Evolutionary conservation across 495 filamentous ascomycete genomes (phyloP).

Genomic region (Hypoxylon lenormandii): DNA sequence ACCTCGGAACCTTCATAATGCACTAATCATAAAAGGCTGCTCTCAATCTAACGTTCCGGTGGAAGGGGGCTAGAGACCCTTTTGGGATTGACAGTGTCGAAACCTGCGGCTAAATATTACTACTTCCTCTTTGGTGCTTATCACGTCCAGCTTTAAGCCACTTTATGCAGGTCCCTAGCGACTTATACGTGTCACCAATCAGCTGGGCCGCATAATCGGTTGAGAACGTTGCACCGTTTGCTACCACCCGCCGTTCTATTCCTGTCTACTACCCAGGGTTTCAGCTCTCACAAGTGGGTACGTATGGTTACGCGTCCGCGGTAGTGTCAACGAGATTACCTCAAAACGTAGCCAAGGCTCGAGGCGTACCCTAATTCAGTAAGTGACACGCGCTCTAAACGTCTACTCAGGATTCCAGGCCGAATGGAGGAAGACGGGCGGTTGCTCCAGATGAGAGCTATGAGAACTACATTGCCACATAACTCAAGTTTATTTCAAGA

Average conservation of each 20-base stretch:
- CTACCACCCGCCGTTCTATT: constrained; percentile 4
- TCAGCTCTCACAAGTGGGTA: background rate
- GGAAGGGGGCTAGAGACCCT: constrained; percentile 13
- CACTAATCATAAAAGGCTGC: background rate
- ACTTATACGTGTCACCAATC: constrained; percentile 37
- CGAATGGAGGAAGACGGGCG: no score
- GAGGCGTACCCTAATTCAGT: no score
- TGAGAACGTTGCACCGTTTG: constrained; percentile 4
- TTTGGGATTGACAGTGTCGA: constrained; percentile 16
- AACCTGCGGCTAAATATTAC: constrained; percentile 41
- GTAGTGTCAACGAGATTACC: no score
- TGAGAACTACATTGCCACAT: no score
- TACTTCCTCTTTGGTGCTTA: constrained; percentile 12
- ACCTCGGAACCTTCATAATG: background rate
- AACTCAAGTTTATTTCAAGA: no score
- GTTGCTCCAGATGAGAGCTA: no score
- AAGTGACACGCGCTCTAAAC: no score
- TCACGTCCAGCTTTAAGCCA: constrained; percentile 20
- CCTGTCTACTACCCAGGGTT: background rate
- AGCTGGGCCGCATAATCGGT: constrained; percentile 7
- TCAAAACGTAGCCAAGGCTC: no score
- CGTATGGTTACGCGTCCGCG: background rate
- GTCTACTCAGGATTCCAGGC: no score
- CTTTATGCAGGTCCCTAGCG: constrained; percentile 32
- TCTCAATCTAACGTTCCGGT: constrained; percentile 2